These are phyloP conservation scores for Nicotiana noctiflora DNA, from an alignment of 257 asterid species.

Conservation along the genomic window DNA sequence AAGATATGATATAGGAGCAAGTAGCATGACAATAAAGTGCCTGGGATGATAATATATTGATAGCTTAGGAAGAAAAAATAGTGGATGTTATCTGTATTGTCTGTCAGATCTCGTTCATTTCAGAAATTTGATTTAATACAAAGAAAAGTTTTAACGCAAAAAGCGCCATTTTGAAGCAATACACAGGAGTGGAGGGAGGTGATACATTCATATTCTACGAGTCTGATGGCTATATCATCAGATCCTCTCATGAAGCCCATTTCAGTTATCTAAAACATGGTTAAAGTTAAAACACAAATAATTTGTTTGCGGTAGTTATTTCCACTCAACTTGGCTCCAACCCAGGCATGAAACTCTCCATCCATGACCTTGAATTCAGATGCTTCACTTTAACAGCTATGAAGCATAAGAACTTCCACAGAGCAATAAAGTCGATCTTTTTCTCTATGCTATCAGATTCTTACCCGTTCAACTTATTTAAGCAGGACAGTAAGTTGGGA, in stretches of 20 bases:
- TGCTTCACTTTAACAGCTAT: background rate
- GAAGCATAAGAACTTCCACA: background rate
- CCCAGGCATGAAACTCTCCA: background rate
- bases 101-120: background rate
- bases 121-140: background rate
- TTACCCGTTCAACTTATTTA: background rate
- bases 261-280: background rate
- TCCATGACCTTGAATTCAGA: background rate
- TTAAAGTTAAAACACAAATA: background rate
- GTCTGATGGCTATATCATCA: background rate
- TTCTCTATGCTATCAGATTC: background rate
- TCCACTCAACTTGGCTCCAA: background rate
- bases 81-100: background rate
- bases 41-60: background rate
- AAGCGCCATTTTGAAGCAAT: background rate
- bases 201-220: background rate
- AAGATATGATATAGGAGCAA: background rate
- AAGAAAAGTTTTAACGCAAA: background rate
- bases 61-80: background rate
- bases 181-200: background rate
- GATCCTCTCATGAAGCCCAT: background rate
- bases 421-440: background rate
- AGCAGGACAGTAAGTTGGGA: background rate
- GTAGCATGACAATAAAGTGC: background rate
- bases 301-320: background rate